Percentiles rank a stretch among this genome's conserved stretches.
Evolutionary conservation across 106 monocot species (phyloP).

Genomic region (Chionographis japonica): DNA sequence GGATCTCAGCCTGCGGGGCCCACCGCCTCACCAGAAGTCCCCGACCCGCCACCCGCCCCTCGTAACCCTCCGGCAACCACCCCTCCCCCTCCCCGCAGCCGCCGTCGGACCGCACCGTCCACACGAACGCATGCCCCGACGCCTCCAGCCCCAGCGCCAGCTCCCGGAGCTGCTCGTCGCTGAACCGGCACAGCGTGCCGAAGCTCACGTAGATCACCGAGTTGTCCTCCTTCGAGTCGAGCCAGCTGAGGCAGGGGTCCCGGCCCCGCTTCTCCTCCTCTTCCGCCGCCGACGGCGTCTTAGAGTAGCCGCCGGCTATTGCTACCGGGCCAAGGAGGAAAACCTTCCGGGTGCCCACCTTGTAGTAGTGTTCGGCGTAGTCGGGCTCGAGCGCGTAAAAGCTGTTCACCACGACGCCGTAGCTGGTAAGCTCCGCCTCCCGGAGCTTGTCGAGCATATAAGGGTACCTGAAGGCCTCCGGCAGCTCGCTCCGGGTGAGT

Average conservation of each 20-base stretch:
- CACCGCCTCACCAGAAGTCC: neutral
- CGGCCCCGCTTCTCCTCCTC: neutral
- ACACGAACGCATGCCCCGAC: slow-evolving; percentile 2
- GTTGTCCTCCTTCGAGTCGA: slow-evolving; percentile 4
- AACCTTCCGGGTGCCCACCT: neutral
- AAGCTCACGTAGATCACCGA: slow-evolving; percentile 20
- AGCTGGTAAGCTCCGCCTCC: slow-evolving; percentile 1
- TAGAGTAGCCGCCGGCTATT: neutral
- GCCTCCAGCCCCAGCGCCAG: slow-evolving; percentile 7
- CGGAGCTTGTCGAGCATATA: neutral
- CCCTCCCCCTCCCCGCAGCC: neutral
- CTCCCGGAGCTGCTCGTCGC: neutral
- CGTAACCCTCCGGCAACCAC: neutral
- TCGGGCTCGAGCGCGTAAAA: neutral
- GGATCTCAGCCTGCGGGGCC: slow-evolving; percentile 3
- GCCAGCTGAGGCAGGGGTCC: slow-evolving; percentile 2
- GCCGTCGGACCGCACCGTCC: neutral
- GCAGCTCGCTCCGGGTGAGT: neutral
- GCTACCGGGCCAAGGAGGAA: neutral
- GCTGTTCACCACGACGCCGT: slow-evolving; percentile 1
- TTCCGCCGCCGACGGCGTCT: neutral
- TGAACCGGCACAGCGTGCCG: slow-evolving; percentile 3
- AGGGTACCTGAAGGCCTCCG: neutral
- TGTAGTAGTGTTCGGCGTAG: neutral
- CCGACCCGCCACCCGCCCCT: neutral